Conservation (phyloP, 2,329 filamentous ascomycete species). For the Sporothrix inflata region DNA sequence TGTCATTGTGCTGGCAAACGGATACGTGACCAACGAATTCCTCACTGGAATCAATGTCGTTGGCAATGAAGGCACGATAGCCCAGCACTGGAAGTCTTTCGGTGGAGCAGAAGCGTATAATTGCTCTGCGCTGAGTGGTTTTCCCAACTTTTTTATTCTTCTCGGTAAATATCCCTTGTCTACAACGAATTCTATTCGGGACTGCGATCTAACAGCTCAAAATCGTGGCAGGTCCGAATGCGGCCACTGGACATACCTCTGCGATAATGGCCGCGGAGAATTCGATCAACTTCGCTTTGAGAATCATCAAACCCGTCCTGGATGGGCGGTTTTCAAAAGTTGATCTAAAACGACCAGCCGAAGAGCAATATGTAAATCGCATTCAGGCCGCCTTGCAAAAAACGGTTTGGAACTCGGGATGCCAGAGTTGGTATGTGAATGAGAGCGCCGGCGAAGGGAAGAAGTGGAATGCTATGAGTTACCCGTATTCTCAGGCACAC, state of each 20-base stretch:
- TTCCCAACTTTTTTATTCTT: conserved; percentile 13
- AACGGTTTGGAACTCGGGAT: conserved; percentile 7
- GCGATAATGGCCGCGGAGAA: conserved; percentile 11
- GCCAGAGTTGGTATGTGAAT: conserved; percentile 7
- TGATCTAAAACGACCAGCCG: background rate
- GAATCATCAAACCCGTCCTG: background rate
- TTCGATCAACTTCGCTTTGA: conserved; percentile 12
- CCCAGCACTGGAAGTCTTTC: background rate
- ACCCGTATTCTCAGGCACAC: conserved; percentile 6
- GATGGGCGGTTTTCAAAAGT: background rate
- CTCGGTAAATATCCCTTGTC: too few relatives aligned
- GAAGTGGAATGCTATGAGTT: conserved; percentile 15
- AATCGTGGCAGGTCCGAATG: too few relatives aligned
- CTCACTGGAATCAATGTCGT: background rate
- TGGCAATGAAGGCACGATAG: background rate
- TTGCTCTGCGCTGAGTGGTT: background rate
- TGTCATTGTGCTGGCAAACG: conserved; percentile 12
- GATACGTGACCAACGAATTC: background rate
- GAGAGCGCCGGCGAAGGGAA: background rate
- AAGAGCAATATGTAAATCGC: background rate
- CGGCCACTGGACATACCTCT: conserved; percentile 2
- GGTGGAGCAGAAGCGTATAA: conserved; percentile 6
- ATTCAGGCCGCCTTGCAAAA: background rate
- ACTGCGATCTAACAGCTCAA: too few relatives aligned
- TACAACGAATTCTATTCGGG: too few relatives aligned